Evolutionary conservation across 176 grass and related monocot genomes (phyloP), one percentile per base, ranked within the genome.

Genomic region (Guadua angustifolia): DNA sequence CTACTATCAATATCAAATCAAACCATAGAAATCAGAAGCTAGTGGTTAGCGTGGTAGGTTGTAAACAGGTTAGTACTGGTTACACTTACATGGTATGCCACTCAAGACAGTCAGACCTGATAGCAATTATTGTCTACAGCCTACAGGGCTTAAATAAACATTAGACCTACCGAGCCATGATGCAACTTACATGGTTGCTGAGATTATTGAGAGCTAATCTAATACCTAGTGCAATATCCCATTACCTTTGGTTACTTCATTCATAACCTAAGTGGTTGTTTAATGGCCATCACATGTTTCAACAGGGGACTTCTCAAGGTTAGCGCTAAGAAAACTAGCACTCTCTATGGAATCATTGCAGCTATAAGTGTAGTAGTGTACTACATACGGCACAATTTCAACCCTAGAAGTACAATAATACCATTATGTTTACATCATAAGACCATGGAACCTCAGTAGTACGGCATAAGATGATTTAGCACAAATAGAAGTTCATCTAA

Each of bases 1-100:
- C 35, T 43, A 69, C 50, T 69, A 42, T 40, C 44, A 79, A 50
- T 8, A 39, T 80, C 62, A 80, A 57, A 81, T 42, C 50, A 81
- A 81, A 57, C 65, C 36, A 44, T 25, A 53, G 35, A 57, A 63
- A 32, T 78, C 58, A 46, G 38, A 39, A 10, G 15, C 45, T 19
- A 50, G 45, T 7, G 2, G 7, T 19, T 77, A 61, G 39, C 13
- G 4, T 46, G 46, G 24, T 9, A 78, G n/a, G 46, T 45, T 7
- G 22, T 21, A 57, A 71, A 36, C 45, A 71, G 38, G 17, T 82
- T 43, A 81, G 47, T 43, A 69, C 19, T 25, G 4, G 47, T 17
- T 68, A 68, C 32, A 66, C 18, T 17, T 68, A 68, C 46, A 66
- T 26, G 63, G 4, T 69, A 80, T 69, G 78, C 32, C 45, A 80